Evolutionary conservation across 1,139 yeast species (phyloP).

Genomic region (Sugiyamaella novakii): DNA sequence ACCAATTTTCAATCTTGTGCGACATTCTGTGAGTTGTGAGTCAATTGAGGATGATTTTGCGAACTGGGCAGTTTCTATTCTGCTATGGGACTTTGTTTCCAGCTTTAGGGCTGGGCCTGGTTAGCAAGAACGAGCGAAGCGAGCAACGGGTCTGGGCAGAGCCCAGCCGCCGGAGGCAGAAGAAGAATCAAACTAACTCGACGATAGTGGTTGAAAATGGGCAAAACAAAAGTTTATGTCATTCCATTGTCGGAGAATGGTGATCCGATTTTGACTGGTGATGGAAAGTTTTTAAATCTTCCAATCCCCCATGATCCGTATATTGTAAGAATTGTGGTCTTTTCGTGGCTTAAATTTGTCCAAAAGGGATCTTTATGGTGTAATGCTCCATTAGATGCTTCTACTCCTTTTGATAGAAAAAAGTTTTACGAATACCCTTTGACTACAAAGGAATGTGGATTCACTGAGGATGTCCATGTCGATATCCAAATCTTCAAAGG

Average conservation of each 20-base stretch:
- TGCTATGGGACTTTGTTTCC: too few species aligned
- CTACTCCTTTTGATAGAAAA: constrained; percentile 55
- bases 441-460: constrained; percentile 41
- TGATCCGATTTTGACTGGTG: constrained; percentile 42
- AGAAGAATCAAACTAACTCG: constrained; percentile 6
- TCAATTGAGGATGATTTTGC: too few species aligned
- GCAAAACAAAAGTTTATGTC: constrained; percentile 25
- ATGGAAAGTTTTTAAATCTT: constrained; percentile 56
- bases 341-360: constrained; percentile 73
- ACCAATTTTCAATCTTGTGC: too few species aligned
- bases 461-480: constrained; percentile 54
- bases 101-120: too few species aligned
- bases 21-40: too few species aligned
- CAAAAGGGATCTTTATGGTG: constrained; percentile 72
- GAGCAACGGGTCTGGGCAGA: too few species aligned
- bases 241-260: constrained; percentile 39
- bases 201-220: constrained; percentile 5
- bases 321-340: constrained; percentile 60
- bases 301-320: constrained; percentile 57
- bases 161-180: too few species aligned
- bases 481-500: constrained; percentile 67
- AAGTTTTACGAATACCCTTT: constrained; percentile 54
- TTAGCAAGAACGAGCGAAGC: too few species aligned
- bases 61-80: too few species aligned
- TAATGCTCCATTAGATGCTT: constrained; percentile 62